These are phyloP conservation scores for Wallacemonas collosoma DNA, from an alignment of 208 protist genomes.

Conservation along the genomic window DNA sequence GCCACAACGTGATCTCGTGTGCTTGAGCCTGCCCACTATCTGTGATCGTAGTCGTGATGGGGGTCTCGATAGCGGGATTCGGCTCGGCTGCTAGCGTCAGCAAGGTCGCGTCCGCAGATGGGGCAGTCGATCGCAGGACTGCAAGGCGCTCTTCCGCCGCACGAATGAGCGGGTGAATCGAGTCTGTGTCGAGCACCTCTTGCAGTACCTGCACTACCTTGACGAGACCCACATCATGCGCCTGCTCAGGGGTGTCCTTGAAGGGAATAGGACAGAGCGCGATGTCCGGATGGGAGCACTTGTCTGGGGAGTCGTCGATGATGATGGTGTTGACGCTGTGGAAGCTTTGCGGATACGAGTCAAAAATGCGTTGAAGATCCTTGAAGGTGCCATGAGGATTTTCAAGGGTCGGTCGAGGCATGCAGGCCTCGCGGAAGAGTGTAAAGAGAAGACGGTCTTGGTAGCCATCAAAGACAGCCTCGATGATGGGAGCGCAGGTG, in stretches of 20 bases:
- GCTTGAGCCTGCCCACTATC: constrained; percentile 1
- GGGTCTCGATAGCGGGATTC: not conserved
- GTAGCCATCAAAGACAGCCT: constrained; percentile 79
- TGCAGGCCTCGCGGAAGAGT: constrained; percentile 75
- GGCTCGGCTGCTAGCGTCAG: not conserved
- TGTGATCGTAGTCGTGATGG: not conserved
- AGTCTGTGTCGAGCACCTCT: constrained; percentile 73
- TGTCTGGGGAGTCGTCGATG: constrained; percentile 88
- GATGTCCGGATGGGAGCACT: constrained; percentile 91
- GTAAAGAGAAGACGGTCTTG: constrained; percentile 85
- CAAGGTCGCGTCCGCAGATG: not conserved
- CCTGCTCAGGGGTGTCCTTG: constrained; percentile 60
- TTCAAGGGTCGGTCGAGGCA: constrained; percentile 44
- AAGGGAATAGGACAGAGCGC: constrained; percentile 87
- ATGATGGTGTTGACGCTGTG: constrained; percentile 91
- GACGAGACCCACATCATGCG: constrained; percentile 63
- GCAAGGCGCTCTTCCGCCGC: constrained; percentile 64
- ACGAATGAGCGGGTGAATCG: constrained; percentile 68
- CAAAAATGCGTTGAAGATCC: constrained; percentile 84
- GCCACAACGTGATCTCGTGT: constrained; percentile 63
- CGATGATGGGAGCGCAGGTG: constrained; percentile 84
- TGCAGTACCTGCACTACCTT: constrained; percentile 71
- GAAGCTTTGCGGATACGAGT: constrained; percentile 82
- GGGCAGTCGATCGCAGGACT: constrained; percentile 2
- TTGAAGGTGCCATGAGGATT: constrained; percentile 88